Evolutionary conservation across 2,329 filamentous ascomycete species (phyloP).

Genomic region (Penicillium sp.): DNA sequence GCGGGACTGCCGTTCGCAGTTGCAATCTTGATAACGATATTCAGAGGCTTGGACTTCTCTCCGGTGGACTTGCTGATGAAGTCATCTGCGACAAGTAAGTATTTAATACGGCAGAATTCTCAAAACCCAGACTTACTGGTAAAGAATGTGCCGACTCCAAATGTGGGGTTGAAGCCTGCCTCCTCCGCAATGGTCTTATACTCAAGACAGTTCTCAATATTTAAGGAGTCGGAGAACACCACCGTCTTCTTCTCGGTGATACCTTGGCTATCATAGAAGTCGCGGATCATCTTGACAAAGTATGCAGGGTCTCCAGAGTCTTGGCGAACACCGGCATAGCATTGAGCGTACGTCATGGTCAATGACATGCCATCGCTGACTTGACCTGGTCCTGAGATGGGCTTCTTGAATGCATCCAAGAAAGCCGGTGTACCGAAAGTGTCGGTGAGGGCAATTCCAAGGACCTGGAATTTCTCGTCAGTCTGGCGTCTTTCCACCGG

Average conservation of each 20-base stretch:
- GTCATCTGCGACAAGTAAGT: conserved; percentile 57
- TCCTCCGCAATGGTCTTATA: conserved; percentile 82
- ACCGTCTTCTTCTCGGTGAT: conserved; percentile 80
- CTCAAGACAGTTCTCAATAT: conserved; percentile 83
- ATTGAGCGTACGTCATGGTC: conserved; percentile 68
- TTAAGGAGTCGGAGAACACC: conserved; percentile 92
- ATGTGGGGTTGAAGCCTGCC: conserved; percentile 76
- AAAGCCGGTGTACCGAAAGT: conserved; percentile 93
- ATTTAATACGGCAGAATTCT: not conserved
- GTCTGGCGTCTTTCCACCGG: not conserved
- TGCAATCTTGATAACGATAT: conserved; percentile 96
- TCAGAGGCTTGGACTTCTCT: conserved; percentile 82
- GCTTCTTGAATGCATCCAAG: conserved; percentile 74
- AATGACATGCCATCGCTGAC: conserved; percentile 24
- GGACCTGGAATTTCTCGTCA: conserved; percentile 47
- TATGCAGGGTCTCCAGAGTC: conserved; percentile 82
- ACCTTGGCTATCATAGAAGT: conserved; percentile 72
- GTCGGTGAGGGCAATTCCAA: conserved; percentile 88
- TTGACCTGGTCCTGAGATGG: conserved; percentile 47
- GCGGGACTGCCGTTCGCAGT: conserved; percentile 76
- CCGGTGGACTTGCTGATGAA: conserved; percentile 69
- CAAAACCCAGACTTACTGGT: conserved; percentile 57
- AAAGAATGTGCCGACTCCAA: conserved; percentile 92
- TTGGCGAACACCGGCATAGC: conserved; percentile 80
- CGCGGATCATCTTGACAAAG: conserved; percentile 73